Evolutionary conservation across 2,329 filamentous ascomycete species (phyloP).

Genomic region (Talaromyces rugulosus): DNA sequence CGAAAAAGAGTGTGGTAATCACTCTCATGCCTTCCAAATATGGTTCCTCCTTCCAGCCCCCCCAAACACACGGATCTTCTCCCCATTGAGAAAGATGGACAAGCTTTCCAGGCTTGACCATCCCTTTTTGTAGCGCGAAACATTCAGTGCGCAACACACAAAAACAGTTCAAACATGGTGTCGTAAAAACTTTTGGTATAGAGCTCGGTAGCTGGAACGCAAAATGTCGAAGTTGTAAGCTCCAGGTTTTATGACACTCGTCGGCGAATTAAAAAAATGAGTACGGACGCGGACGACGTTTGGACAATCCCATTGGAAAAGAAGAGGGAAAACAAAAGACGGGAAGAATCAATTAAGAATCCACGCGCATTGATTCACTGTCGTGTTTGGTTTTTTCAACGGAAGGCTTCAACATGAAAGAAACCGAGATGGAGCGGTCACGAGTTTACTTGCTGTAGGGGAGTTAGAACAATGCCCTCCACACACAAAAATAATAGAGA

Average conservation of each 20-base stretch:
- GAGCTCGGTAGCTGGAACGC: conserved; percentile 14
- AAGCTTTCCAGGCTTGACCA: conserved; percentile 13
- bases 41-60: conserved; percentile 27
- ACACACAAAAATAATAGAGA: too few species aligned
- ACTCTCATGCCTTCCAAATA: neutral
- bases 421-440: conserved; percentile 54
- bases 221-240: conserved; percentile 10
- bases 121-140: conserved; percentile 6
- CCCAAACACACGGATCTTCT: conserved; percentile 31
- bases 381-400: conserved; percentile 38
- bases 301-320: conserved; percentile 9
- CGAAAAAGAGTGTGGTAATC: conserved; percentile 1
- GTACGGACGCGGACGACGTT: neutral
- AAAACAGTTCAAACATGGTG: conserved; percentile 18
- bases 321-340: conserved; percentile 2
- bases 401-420: conserved; percentile 27
- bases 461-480: neutral
- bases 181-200: conserved; percentile 13
- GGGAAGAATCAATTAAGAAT: neutral
- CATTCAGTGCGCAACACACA: conserved; percentile 7
- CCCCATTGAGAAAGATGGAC: conserved; percentile 20
- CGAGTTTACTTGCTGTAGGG: conserved; percentile 62
- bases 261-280: neutral
- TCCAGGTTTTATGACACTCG: conserved; percentile 11
- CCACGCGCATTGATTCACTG: conserved; percentile 21